Evolutionary conservation across 176 grass and related monocot species (phyloP).

Genomic region (Hsuehochloa calcarea): DNA sequence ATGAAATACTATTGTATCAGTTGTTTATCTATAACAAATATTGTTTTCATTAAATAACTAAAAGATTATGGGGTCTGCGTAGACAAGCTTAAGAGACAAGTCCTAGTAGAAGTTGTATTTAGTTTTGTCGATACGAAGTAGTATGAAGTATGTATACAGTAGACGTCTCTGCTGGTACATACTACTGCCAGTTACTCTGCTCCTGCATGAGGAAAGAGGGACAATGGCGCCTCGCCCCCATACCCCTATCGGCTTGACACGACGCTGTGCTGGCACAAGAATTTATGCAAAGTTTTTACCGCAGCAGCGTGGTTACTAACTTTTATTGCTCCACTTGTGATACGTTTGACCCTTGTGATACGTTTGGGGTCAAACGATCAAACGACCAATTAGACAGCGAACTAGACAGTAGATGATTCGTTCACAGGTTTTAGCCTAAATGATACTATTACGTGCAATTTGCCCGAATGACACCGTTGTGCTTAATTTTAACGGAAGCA

Average conservation of each 20-base stretch:
- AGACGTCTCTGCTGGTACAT: too few species aligned
- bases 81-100: too few species aligned
- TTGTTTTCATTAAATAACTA: too few species aligned
- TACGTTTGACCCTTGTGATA: neutral
- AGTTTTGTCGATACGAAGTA: neutral
- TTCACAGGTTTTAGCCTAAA: too few species aligned
- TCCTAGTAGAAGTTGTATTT: neutral
- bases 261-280: constrained; percentile 5
- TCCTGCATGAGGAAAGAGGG: constrained; percentile 42
- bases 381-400: neutral
- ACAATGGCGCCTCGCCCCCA: constrained; percentile 16
- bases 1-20: too few species aligned
- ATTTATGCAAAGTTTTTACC: constrained; percentile 1
- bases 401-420: neutral
- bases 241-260: neutral
- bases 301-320: neutral
- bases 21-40: too few species aligned
- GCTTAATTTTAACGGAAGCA: too few species aligned
- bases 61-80: too few species aligned
- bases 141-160: too few species aligned
- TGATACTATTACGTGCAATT: too few species aligned
- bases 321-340: neutral
- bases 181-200: neutral
- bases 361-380: neutral
- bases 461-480: too few species aligned